Percentiles rank a stretch among this genome's conserved stretches.
phyloP scores from a whole-genome alignment of 148 eudicot species.

The Amaranthus palmeri region DNA sequence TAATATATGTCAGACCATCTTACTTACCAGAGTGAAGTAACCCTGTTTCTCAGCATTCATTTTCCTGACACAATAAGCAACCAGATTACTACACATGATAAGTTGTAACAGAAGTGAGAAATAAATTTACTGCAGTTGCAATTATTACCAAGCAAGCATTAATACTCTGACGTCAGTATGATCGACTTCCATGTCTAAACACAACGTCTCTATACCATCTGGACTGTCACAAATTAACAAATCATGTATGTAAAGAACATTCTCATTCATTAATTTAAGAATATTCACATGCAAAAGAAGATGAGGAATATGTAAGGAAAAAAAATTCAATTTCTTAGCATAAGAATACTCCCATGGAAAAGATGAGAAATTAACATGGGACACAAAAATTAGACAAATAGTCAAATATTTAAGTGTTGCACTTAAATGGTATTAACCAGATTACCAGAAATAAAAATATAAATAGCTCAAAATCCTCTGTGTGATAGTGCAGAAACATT shows the following conservation, averaged over 20 bases:
- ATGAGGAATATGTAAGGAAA: not conserved
- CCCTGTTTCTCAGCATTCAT: constrained; percentile 91
- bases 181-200: constrained; percentile 81
- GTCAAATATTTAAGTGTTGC: not conserved
- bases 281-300: not conserved
- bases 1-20: constrained; percentile 1
- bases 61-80: constrained; percentile 52
- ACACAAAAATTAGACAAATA: not conserved
- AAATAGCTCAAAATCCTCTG: too few relatives aligned
- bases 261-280: not conserved
- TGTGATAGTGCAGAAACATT: too few relatives aligned
- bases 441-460: too few relatives aligned
- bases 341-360: not conserved
- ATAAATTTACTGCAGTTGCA: not conserved
- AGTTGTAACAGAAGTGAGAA: not conserved
- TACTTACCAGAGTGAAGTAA: constrained; percentile 79
- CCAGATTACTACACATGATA: constrained; percentile 13
- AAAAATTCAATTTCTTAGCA: not conserved
- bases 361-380: not conserved
- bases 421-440: too few relatives aligned
- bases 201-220: constrained; percentile 82
- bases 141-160: constrained; percentile 88
- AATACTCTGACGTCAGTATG: constrained; percentile 78
- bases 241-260: not conserved
- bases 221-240: constrained; percentile 46